Evolutionary conservation across 2,329 filamentous ascomycete genomes (phyloP), one percentile per base, ranked within the genome.

Genomic region (Xylariaceae sp.): DNA sequence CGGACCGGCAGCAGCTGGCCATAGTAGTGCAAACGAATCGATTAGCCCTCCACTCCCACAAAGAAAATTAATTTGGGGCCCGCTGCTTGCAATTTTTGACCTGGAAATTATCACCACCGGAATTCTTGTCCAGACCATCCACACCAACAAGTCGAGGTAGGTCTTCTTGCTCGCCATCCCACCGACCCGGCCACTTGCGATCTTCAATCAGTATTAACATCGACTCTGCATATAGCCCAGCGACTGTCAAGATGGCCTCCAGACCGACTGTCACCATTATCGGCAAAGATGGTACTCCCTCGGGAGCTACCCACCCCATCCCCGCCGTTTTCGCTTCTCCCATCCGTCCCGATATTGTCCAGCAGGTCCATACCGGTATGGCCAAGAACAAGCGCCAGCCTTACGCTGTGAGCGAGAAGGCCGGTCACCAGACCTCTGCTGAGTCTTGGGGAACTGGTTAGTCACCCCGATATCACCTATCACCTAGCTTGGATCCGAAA

Each of bases 341-440:
- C 73, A 97, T 99, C 85, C 93, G 94, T 79, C 90, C 92, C 75
- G 94, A 99, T 82, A 96, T 99, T 78, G 94, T 99, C 77, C 93
- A 97, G 87, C 89, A 92, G 80, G 89, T 97, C 75, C 94, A 99
- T 88, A 96, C 91, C 75, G 94, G 94, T 76, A 95, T 99, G 85
- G 93, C 93, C 78, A 99, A 99, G 91, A 99, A 99, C 88, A 97
- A 96, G 88, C 89, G 94, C 79, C 94, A 99, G 83, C 92, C 94
- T 73, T 99, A 99, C 81, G 87, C 94, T 75, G 94, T 99, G 85
- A 96, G 92, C 88, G 93, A 97, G 89, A 99, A 99, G 90, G 94
- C 94, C 77, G 94, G 94, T 84, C 94, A 99, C 84, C 94, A 99
- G 85, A 99, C 94, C 78, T 96, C 91, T 81, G 94, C 94, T 77